Evolutionary conservation across 805 yeast genomes (phyloP), one percentile per base, ranked within the genome.

Genomic region (Teunomyces barrocoloradensis): DNA sequence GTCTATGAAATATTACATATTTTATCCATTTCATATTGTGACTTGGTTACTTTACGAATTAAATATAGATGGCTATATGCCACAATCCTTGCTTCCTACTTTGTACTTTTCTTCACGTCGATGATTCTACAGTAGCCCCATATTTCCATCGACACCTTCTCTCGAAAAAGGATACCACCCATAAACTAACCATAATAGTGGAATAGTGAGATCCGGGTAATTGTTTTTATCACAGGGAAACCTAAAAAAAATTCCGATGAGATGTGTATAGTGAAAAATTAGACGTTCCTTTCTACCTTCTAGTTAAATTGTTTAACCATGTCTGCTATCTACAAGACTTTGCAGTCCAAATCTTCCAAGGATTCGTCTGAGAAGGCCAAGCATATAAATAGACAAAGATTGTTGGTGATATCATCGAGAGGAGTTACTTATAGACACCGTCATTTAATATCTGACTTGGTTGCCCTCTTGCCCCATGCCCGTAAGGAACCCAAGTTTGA

Each of bases 401-500:
- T 91, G 34, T 74, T 94, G 50, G 77, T 94, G 49, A 87, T 92
- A 59, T 87, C 97, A 3, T 90, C 97, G 35, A 82, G 99, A 66
- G 99, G 99, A 56, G 87, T 92, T 48, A 90, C 96, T 25, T 89
- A 75, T 65, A 85, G 99, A 73, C 98, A 94, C 64, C 90, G 99
- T 63, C 98, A 94, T 69, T 73, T 94, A 60, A 89, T 94, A 53
- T 79, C 80, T 56, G 98, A 94, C 70, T 72, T 94, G 52, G 73
- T 82, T 55, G 69, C 81, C 18, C 74, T 94, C 65, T 71, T 94
- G 65, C 99, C 99, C 47, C 99, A 94, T 64, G 85, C 96, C 36
- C 84, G 97, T 66, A 92, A 91, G 64, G 99, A 94, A 71, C 96
- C 97, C 51, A 94, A 94, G 66, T 78, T 92, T 60, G 99, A 94